phyloP scores from a whole-genome alignment of 2,329 filamentous ascomycete species.

The Apiospora pterosperma region DNA sequence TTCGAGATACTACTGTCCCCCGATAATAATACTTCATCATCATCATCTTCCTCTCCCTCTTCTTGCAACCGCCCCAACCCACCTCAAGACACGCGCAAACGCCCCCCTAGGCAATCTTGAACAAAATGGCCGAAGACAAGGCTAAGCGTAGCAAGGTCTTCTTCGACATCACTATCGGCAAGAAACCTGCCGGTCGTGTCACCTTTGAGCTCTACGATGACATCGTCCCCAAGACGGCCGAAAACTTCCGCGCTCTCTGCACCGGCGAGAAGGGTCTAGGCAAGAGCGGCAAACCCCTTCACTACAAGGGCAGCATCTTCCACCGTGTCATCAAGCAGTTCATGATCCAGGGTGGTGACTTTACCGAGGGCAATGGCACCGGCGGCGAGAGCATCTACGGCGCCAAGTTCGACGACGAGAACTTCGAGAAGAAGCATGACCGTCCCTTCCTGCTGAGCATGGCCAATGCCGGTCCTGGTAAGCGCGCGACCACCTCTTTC shows the following conservation, averaged over 20 bases:
- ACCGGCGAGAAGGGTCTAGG: constrained; percentile 90
- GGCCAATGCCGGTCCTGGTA: constrained; percentile 93
- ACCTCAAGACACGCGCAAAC: neutral
- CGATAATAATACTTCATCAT: neutral
- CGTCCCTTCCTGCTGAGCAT: constrained; percentile 92
- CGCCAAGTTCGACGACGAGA: constrained; percentile 95
- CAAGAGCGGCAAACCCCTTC: constrained; percentile 77
- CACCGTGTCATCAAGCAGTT: constrained; percentile 98
- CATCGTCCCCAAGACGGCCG: constrained; percentile 88
- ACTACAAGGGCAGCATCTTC: constrained; percentile 91
- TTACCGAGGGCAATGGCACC: constrained; percentile 90
- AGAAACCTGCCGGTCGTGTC: constrained; percentile 70
- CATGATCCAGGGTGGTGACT: constrained; percentile 98
- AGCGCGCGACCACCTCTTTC: constrained; percentile 26
- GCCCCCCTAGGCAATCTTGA: neutral
- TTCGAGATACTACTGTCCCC: neutral
- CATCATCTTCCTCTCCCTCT: neutral
- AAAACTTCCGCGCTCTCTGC: constrained; percentile 93
- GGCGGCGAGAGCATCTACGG: constrained; percentile 97
- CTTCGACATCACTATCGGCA: constrained; percentile 87
- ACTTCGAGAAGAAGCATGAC: constrained; percentile 88
- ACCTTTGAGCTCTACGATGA: constrained; percentile 77
- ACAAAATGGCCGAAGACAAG: constrained; percentile 35
- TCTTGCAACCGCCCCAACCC: neutral
- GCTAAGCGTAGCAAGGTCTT: constrained; percentile 74